phyloP scores from a whole-genome alignment of 495 filamentous ascomycete genomes.

The Penicillium steckii region DNA sequence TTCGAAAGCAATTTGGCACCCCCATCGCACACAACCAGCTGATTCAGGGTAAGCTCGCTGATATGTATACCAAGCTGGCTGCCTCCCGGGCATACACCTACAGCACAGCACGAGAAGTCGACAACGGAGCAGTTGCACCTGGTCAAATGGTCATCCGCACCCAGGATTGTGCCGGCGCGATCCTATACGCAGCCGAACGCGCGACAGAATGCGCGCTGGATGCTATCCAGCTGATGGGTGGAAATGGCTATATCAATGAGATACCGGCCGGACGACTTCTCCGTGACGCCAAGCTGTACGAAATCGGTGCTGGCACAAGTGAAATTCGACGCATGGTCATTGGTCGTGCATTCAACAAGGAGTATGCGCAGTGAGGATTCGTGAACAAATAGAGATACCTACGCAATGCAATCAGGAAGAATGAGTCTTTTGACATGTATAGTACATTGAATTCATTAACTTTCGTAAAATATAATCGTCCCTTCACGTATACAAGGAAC shows the following conservation, averaged over 20 bases:
- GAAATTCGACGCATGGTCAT: conserved; percentile 95
- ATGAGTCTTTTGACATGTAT: conserved; percentile 1
- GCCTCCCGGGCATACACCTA: conserved; percentile 80
- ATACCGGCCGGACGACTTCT: conserved; percentile 84
- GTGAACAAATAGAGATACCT: background rate
- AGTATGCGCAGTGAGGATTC: conserved; percentile 53
- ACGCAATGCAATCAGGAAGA: background rate
- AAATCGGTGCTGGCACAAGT: conserved; percentile 95
- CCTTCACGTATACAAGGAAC: background rate
- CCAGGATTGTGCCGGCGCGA: conserved; percentile 92
- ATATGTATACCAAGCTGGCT: conserved; percentile 94
- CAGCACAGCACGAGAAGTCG: conserved; percentile 70
- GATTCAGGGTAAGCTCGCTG: conserved; percentile 88
- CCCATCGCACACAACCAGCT: conserved; percentile 94
- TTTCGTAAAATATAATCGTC: conserved; percentile 1
- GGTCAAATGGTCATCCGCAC: conserved; percentile 58
- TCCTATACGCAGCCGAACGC: conserved; percentile 90
- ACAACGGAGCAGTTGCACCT: conserved; percentile 56
- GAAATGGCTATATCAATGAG: conserved; percentile 96
- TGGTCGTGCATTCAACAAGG: conserved; percentile 89
- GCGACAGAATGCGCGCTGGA: conserved; percentile 88
- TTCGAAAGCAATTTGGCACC: conserved; percentile 80
- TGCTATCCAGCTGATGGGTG: conserved; percentile 91
- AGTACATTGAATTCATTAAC: conserved; percentile 8
- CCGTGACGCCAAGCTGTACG: conserved; percentile 88